Percentiles rank a stretch among this genome's conserved stretches.
Evolutionary conservation across 1,284 basidiomycete genomes (phyloP).

Genomic region (Ustilago trichophora): DNA sequence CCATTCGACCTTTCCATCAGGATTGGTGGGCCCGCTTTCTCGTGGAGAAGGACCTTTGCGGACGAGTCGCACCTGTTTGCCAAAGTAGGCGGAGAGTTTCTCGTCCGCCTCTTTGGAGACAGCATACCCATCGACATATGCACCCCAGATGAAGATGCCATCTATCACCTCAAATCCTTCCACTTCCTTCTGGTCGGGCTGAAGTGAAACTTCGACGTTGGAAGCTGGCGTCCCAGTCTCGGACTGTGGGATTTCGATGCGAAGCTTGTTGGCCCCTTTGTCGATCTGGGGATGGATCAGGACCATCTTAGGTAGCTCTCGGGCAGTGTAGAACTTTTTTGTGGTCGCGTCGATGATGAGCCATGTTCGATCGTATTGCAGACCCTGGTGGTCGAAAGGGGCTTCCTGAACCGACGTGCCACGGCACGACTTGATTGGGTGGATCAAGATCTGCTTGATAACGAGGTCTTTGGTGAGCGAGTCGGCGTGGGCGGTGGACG

Average conservation of each 20-base stretch:
- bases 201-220: conserved; percentile 37
- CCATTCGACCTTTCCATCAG: conserved; percentile 40
- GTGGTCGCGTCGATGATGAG: conserved; percentile 57
- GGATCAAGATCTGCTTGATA: conserved; percentile 45
- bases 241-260: conserved; percentile 52
- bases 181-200: conserved; percentile 38
- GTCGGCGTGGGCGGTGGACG: conserved; percentile 27
- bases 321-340: conserved; percentile 55
- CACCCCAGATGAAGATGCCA: conserved; percentile 54
- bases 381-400: conserved; percentile 45
- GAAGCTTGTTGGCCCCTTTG: conserved; percentile 25
- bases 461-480: conserved; percentile 43
- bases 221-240: conserved; percentile 31
- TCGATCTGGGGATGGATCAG: conserved; percentile 52
- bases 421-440: conserved; percentile 62
- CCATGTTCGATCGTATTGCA: conserved; percentile 59
- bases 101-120: conserved; percentile 53
- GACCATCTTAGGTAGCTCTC: conserved; percentile 60
- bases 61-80: conserved; percentile 51
- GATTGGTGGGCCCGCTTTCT: conserved; percentile 30
- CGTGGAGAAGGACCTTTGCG: conserved; percentile 51
- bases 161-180: conserved; percentile 43
- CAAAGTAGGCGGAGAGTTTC: conserved; percentile 54
- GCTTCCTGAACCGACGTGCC: conserved; percentile 51
- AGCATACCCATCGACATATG: conserved; percentile 54